Base-by-base conservation (phyloP, 768 basidiomycete species). In the Myochromella boudieri region DNA sequence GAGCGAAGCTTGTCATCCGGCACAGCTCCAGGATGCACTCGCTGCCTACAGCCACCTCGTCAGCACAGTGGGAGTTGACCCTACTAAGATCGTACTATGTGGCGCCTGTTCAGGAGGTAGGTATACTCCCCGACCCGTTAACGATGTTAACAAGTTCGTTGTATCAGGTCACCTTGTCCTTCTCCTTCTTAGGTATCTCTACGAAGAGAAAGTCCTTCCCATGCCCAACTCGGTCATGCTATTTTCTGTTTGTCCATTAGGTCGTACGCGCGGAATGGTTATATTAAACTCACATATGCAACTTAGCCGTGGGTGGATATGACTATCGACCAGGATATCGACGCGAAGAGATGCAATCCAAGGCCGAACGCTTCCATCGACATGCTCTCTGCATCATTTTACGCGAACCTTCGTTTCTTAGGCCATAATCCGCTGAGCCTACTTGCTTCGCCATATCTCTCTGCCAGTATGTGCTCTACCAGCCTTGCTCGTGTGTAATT, bases 51-150 rank as follows among this genome's bases (percentile, higher is more conserved):
- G 63, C 9, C 74, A 81, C 65, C 73, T 83, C 26, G 59, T 75
- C 22, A 54, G 71, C 8, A 60, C 51, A 14, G 52, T 75, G 31
- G 65, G 68, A 1, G 74, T 79, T 52, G 43, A 55, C 7, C 65
- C 78, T 1, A 34, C 54, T 17, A 61, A 74, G 38, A 72, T 83
- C 46, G 62, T 78, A 40, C 41, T 81, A 8, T 55, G 65, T 10
- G 81, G 80, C 11, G 80, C 82, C 17, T 79, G 76, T 2, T 77
- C 81, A 0, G 81, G 81, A 0, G 80, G 71, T 58, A 38, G 26
- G 31, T 21, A 21, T 4, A 37, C 22, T 7, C 29, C 15, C 14
- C 7, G 15, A 22, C 15, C 14, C 36, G 3, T 42, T 10, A 24
- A 27, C 14, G 10, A 15, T 27, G 14, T 15, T 26, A 18, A 17